Evolutionary conservation across 1,139 yeast genomes (phyloP).

Genomic region (Protomyces arabidopsidicola): DNA sequence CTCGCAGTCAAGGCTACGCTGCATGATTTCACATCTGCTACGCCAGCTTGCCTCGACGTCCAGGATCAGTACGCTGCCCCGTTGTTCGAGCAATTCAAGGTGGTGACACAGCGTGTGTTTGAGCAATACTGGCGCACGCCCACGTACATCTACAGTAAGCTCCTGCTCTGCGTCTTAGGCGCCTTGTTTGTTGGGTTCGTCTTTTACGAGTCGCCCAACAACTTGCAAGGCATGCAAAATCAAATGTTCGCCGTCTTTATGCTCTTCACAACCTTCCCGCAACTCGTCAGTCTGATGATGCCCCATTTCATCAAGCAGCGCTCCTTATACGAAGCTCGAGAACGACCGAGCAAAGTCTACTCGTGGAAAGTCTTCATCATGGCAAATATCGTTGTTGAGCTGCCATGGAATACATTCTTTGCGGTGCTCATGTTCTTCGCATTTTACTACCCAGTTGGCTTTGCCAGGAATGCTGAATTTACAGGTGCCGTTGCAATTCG

Average conservation of each 20-base stretch:
- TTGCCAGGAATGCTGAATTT: slow-evolving; percentile 46
- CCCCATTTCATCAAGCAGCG: slow-evolving; percentile 47
- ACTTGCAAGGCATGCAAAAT: slow-evolving; percentile 39
- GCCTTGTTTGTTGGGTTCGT: slow-evolving; percentile 53
- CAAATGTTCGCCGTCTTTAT: slow-evolving; percentile 49
- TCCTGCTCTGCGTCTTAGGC: slow-evolving; percentile 47
- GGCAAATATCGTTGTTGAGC: slow-evolving; percentile 44
- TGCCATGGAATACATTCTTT: slow-evolving; percentile 42
- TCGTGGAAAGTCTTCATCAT: neutral
- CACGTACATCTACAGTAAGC: slow-evolving; percentile 46
- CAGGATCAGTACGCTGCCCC: slow-evolving; percentile 34
- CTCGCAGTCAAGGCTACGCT: slow-evolving; percentile 38
- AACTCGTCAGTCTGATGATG: slow-evolving; percentile 55
- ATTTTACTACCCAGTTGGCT: slow-evolving; percentile 43
- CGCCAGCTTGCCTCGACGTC: neutral
- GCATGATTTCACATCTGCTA: slow-evolving; percentile 36
- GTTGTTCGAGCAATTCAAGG: slow-evolving; percentile 24
- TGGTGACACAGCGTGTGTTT: slow-evolving; percentile 36
- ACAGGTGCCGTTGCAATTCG: slow-evolving; percentile 38
- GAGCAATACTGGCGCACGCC: slow-evolving; percentile 48
- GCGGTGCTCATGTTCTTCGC: slow-evolving; percentile 38
- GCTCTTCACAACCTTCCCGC: slow-evolving; percentile 50
- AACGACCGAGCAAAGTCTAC: slow-evolving; percentile 57
- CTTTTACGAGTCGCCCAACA: slow-evolving; percentile 41
- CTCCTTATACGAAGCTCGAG: slow-evolving; percentile 59